These are phyloP conservation scores for Collybia sordida DNA, from an alignment of 768 basidiomycete species.

Conservation along the genomic window DNA sequence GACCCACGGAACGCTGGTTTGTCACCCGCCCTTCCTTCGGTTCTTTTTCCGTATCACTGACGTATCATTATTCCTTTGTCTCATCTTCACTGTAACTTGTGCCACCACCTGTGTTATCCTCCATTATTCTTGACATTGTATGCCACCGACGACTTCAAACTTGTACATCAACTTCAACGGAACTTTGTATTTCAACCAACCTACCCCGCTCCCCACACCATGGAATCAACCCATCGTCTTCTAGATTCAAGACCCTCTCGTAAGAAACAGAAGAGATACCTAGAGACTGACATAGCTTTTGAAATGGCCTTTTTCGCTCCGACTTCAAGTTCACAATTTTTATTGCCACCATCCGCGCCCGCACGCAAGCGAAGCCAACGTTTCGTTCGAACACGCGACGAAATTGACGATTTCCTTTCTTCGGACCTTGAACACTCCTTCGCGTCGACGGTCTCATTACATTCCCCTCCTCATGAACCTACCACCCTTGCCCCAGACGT, in stretches of 20 bases:
- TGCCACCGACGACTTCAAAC: slow-evolving; percentile 15
- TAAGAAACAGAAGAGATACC: slow-evolving; percentile 48
- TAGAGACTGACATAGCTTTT: slow-evolving; percentile 22
- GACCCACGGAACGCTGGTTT: slow-evolving; percentile 28
- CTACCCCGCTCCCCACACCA: slow-evolving; percentile 16
- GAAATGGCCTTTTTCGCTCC: slow-evolving; percentile 59
- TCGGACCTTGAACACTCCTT: slow-evolving; percentile 84
- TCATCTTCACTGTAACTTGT: slow-evolving; percentile 29
- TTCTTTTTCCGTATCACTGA: neutral
- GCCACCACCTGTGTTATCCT: slow-evolving; percentile 12
- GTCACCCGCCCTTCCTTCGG: slow-evolving; percentile 15
- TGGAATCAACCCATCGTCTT: slow-evolving; percentile 36
- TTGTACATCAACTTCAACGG: slow-evolving; percentile 6
- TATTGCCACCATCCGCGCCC: slow-evolving; percentile 44
- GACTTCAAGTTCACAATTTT: slow-evolving; percentile 35
- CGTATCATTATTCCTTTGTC: slow-evolving; percentile 1
- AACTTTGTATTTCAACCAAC: slow-evolving; percentile 10
- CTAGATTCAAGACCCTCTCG: slow-evolving; percentile 36
- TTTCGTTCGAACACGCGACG: slow-evolving; percentile 40
- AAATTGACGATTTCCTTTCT: slow-evolving; percentile 65
- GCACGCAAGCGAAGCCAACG: slow-evolving; percentile 50
- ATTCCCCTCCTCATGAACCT: slow-evolving; percentile 61
- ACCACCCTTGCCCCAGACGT: slow-evolving; percentile 46
- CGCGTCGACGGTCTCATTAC: slow-evolving; percentile 77
- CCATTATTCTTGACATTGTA: slow-evolving; percentile 11